phyloP scores from a whole-genome alignment of 331 rosid genomes.

The Phaseolus coccineus region DNA sequence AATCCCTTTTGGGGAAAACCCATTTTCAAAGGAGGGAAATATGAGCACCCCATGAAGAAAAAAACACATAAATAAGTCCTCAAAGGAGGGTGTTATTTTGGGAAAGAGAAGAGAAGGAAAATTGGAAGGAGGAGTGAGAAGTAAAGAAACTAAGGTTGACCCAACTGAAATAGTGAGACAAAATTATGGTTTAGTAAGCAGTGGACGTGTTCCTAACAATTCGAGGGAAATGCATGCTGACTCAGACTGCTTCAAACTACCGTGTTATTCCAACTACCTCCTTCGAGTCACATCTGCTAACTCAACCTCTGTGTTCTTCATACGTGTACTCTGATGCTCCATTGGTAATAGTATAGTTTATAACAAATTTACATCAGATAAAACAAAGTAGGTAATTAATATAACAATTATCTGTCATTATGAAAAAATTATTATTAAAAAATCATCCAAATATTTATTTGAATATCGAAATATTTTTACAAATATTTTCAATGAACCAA shows the following conservation, averaged over 20 bases:
- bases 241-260: conserved; percentile 35
- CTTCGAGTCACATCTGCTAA: not conserved
- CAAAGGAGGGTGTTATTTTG: not conserved
- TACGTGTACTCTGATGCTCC: too few relatives aligned
- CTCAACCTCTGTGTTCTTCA: not conserved
- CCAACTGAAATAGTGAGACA: conserved; percentile 1
- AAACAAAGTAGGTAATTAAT: too few relatives aligned
- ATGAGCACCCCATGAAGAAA: conserved; percentile 15
- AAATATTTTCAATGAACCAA: too few relatives aligned
- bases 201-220: conserved; percentile 23
- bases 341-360: too few relatives aligned
- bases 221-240: conserved; percentile 17
- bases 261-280: conserved; percentile 20
- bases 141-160: conserved; percentile 41
- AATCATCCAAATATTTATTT: too few relatives aligned
- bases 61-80: not conserved
- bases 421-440: too few relatives aligned
- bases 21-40: not conserved
- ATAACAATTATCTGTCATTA: too few relatives aligned
- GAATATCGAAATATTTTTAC: too few relatives aligned
- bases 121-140: conserved; percentile 7
- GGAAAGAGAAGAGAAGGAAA: not conserved
- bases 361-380: too few relatives aligned
- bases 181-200: not conserved
- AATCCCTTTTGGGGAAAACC: not conserved